Evolutionary conservation across 2,329 filamentous ascomycete species (phyloP).

Genomic region (Graphiopsis chlorocephala): DNA sequence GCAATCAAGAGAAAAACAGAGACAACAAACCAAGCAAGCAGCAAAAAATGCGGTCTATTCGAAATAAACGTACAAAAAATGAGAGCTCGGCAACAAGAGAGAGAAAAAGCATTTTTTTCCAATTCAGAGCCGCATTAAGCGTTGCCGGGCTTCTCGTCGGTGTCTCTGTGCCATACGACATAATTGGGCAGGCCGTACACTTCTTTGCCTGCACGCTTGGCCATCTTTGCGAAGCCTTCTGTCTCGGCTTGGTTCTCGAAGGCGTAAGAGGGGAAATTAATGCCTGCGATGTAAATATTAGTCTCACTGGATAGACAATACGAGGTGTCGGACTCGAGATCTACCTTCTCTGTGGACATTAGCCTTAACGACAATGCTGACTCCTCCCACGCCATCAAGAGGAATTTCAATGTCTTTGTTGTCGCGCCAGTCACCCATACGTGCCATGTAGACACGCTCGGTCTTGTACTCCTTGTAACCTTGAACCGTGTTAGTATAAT

Average conservation of each 20-base stretch:
- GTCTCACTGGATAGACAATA: neutral
- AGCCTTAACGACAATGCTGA: constrained; percentile 96
- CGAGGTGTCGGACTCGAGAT: constrained; percentile 22
- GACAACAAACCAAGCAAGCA: neutral
- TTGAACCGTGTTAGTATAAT: constrained; percentile 34
- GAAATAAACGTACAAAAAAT: constrained; percentile 3
- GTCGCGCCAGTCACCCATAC: constrained; percentile 86
- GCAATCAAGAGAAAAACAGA: neutral
- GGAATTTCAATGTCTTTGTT: constrained; percentile 91
- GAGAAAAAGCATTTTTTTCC: neutral
- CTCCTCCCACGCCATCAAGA: constrained; percentile 92
- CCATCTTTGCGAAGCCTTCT: constrained; percentile 98
- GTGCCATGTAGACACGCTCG: constrained; percentile 83
- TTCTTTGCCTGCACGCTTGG: constrained; percentile 88
- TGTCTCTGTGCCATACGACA: constrained; percentile 98
- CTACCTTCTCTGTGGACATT: constrained; percentile 92
- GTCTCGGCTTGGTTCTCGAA: constrained; percentile 99
- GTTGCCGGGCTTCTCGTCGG: constrained; percentile 89
- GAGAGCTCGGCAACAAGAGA: neutral
- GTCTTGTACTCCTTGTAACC: constrained; percentile 93
- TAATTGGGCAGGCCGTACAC: constrained; percentile 95
- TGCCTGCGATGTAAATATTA: constrained; percentile 55
- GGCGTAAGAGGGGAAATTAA: constrained; percentile 95
- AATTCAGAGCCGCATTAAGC: constrained; percentile 29
- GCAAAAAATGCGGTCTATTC: constrained; percentile 4